A percentile compares a stretch with the other conserved stretches of the same genome.
phyloP scores from a whole-genome alignment of 139 green algal species.

The Chlamydomonas eustigma region DNA sequence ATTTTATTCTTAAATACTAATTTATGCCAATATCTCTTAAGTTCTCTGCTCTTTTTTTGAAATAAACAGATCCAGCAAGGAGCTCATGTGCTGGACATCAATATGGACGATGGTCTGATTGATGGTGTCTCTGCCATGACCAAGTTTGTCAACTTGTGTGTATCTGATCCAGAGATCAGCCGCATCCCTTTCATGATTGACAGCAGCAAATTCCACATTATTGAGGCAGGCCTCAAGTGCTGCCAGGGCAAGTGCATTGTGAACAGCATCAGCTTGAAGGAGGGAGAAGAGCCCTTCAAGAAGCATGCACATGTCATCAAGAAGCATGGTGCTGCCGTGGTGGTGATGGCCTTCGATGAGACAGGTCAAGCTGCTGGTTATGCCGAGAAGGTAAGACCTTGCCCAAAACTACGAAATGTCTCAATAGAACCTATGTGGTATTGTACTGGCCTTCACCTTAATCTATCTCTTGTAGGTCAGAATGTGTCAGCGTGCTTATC shows the following conservation, averaged over 20 bases:
- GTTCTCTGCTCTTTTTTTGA: not conserved
- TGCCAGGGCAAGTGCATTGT: slow-evolving; percentile 97
- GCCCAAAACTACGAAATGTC: too few relatives aligned
- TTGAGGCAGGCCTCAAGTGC: slow-evolving; percentile 87
- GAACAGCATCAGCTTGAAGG: slow-evolving; percentile 98
- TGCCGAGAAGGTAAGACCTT: slow-evolving; percentile 66
- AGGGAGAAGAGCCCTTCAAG: slow-evolving; percentile 92
- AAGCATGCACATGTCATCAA: slow-evolving; percentile 75
- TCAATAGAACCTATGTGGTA: too few relatives aligned
- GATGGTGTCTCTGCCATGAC: slow-evolving; percentile 94
- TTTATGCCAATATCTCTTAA: not conserved
- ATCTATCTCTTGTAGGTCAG: slow-evolving; percentile 50
- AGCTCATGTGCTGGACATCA: slow-evolving; percentile 96
- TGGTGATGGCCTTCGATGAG: slow-evolving; percentile 99
- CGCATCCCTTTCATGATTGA: slow-evolving; percentile 99
- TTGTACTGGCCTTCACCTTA: too few relatives aligned
- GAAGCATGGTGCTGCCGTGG: slow-evolving; percentile 87
- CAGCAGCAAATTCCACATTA: slow-evolving; percentile 94
- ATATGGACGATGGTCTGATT: slow-evolving; percentile 98
- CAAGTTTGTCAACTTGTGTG: slow-evolving; percentile 94
- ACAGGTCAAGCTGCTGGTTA: slow-evolving; percentile 71
- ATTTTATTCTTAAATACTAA: not conserved
- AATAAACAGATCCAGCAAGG: slow-evolving; percentile 48
- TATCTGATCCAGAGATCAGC: slow-evolving; percentile 91
- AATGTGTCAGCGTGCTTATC: slow-evolving; percentile 93